Conservation (phyloP, 495 filamentous ascomycete genomes). For the Tuber umbilicatum region DNA sequence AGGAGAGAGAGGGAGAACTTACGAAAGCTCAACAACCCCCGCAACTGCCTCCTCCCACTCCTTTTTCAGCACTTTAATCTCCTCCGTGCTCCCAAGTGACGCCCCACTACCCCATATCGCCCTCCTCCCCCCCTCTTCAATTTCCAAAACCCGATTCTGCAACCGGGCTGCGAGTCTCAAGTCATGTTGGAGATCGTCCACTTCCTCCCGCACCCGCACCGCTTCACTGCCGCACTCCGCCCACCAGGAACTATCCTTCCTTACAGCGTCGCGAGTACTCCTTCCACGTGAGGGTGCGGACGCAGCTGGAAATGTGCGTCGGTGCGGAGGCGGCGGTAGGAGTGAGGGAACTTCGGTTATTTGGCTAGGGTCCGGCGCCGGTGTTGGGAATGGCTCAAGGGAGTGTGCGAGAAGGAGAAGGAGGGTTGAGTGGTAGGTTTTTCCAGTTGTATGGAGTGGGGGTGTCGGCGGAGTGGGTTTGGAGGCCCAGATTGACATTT, state of each 20-base stretch:
- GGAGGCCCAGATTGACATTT: constrained; percentile 1
- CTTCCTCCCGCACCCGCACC: constrained; percentile 7
- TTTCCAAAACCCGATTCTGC: constrained; percentile 15
- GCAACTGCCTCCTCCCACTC: constrained; percentile 8
- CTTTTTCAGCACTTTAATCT: constrained; percentile 7
- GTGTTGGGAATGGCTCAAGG: constrained; percentile 13
- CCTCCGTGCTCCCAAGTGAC: constrained; percentile 2
- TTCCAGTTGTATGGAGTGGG: background rate
- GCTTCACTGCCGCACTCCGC: constrained; percentile 1
- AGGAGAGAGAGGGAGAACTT: background rate
- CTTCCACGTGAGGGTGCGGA: constrained; percentile 6
- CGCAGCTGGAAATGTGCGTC: constrained; percentile 10
- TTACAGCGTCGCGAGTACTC: background rate
- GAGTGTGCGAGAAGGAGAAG: constrained; percentile 12
- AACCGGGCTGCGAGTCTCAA: constrained; percentile 10
- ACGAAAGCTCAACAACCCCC: constrained; percentile 9
- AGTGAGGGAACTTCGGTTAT: constrained; percentile 20
- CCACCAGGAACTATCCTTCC: constrained; percentile 8
- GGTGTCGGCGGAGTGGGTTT: background rate
- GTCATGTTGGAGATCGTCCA: constrained; percentile 8
- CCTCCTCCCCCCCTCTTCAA: background rate
- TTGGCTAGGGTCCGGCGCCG: constrained; percentile 13
- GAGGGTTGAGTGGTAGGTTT: constrained; percentile 26
- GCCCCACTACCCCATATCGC: background rate
- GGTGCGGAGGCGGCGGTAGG: background rate